Conservation (phyloP, 805 yeast species). For the Cyberlindnera euphorbiiphila region DNA sequence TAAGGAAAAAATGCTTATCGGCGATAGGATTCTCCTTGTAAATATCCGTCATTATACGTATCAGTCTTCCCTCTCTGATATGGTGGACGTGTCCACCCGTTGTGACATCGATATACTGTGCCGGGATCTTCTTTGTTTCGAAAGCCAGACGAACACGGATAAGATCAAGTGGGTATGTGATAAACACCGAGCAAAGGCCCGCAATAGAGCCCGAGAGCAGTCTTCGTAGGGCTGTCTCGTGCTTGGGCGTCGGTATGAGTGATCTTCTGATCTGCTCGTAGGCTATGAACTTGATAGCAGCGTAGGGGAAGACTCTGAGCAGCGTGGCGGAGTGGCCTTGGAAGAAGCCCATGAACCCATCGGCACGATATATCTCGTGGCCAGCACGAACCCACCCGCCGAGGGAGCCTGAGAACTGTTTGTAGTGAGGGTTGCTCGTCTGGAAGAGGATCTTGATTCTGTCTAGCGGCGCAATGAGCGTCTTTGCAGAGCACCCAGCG, state of each 20-base stretch:
- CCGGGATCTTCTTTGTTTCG: slow-evolving; percentile 47
- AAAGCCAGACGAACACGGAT: slow-evolving; percentile 90
- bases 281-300: slow-evolving; percentile 93
- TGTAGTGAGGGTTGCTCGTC: slow-evolving; percentile 87
- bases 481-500: slow-evolving; percentile 95
- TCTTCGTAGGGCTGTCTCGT: slow-evolving; percentile 80
- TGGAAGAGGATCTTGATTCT: slow-evolving; percentile 93
- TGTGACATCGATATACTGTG: slow-evolving; percentile 17
- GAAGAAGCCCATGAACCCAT: slow-evolving; percentile 78
- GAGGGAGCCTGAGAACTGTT: slow-evolving; percentile 74
- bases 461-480: slow-evolving; percentile 92
- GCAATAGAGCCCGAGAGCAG: slow-evolving; percentile 86
- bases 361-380: slow-evolving; percentile 54
- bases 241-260: slow-evolving; percentile 67
- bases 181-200: slow-evolving; percentile 81
- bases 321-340: slow-evolving; percentile 96
- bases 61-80: slow-evolving; percentile 30
- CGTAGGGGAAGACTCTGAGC: slow-evolving; percentile 90
- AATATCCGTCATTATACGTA: slow-evolving; percentile 24
- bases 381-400: slow-evolving; percentile 75
- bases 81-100: slow-evolving; percentile 24
- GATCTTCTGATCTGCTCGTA: slow-evolving; percentile 86
- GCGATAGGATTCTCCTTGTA: slow-evolving; percentile 26
- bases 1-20: slow-evolving; percentile 19
- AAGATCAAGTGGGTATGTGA: slow-evolving; percentile 89